Conservation (phyloP, 1,284 basidiomycete genomes). For the Pisolithus thermaeus region DNA sequence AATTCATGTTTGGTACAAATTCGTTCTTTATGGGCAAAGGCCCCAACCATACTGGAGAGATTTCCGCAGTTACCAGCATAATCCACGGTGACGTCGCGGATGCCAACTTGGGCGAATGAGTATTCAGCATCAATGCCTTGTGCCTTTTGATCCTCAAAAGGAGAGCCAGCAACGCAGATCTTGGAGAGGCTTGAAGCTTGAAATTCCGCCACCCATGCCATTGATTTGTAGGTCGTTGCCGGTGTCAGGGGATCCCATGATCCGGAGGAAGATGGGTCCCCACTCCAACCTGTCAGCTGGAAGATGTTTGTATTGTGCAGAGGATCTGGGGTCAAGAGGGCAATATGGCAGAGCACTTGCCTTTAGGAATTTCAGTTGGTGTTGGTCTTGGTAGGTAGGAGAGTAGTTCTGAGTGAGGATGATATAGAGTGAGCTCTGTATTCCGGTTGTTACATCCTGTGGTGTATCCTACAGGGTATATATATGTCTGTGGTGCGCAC, state of each 20-base stretch:
- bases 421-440: no score
- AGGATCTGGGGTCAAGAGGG: no score
- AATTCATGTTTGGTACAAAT: constrained; percentile 31
- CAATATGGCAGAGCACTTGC: no score
- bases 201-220: constrained; percentile 79
- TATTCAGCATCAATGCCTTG: constrained; percentile 54
- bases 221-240: constrained; percentile 71
- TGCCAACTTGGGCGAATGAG: constrained; percentile 58
- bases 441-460: no score
- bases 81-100: constrained; percentile 54
- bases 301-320: no score
- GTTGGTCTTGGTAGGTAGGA: no score
- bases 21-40: constrained; percentile 59
- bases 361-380: no score
- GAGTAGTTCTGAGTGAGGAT: no score
- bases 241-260: constrained; percentile 84
- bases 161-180: constrained; percentile 61
- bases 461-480: no score
- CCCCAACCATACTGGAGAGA: constrained; percentile 60
- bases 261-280: constrained; percentile 59
- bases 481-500: no score
- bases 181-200: constrained; percentile 79
- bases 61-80: constrained; percentile 69
- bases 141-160: constrained; percentile 33
- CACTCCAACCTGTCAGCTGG: constrained; percentile 47